A percentile compares a stretch with the other conserved stretches of the same genome.
These are phyloP conservation scores for Cladosporium sp. DNA, from an alignment of 2,329 filamentous ascomycete species.

Conservation along the genomic window DNA sequence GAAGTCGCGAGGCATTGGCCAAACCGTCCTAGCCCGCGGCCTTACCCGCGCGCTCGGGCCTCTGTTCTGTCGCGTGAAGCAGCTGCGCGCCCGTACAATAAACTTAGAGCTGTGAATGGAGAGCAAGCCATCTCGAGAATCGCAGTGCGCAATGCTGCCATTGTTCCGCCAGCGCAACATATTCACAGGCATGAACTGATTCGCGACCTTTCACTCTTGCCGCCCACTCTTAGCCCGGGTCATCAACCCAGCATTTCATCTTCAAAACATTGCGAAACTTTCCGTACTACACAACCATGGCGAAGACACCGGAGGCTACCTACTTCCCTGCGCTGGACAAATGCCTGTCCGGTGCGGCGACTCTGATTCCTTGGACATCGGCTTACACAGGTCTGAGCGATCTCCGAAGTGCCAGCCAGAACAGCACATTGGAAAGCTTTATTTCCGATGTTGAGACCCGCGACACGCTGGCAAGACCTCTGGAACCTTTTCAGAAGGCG, in stretches of 20 bases:
- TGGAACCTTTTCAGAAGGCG: conserved; percentile 62
- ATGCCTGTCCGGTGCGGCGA: conserved; percentile 76
- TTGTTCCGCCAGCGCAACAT: not conserved
- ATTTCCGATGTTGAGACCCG: conserved; percentile 69
- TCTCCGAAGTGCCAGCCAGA: conserved; percentile 52
- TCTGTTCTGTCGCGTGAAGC: conserved; percentile 5
- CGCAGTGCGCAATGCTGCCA: conserved; percentile 4
- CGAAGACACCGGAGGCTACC: conserved; percentile 35
- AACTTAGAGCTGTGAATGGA: conserved; percentile 1
- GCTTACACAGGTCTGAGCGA: conserved; percentile 56
- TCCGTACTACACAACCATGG: not conserved
- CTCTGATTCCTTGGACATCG: conserved; percentile 69
- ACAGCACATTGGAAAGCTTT: conserved; percentile 62
- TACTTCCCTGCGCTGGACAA: conserved; percentile 85
- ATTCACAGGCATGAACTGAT: not conserved
- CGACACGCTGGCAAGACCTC: conserved; percentile 66
- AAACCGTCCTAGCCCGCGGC: conserved; percentile 5
- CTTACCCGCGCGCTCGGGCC: not conserved
- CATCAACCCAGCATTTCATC: not conserved
- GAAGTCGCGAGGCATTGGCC: conserved; percentile 19
- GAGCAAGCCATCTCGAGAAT: not conserved
- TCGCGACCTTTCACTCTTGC: not conserved
- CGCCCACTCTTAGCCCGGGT: not conserved
- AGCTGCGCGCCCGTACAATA: conserved; percentile 5
- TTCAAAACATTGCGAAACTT: conserved; percentile 9